Base-by-base conservation (phyloP, 768 basidiomycete species). In the Epithele typhae region DNA sequence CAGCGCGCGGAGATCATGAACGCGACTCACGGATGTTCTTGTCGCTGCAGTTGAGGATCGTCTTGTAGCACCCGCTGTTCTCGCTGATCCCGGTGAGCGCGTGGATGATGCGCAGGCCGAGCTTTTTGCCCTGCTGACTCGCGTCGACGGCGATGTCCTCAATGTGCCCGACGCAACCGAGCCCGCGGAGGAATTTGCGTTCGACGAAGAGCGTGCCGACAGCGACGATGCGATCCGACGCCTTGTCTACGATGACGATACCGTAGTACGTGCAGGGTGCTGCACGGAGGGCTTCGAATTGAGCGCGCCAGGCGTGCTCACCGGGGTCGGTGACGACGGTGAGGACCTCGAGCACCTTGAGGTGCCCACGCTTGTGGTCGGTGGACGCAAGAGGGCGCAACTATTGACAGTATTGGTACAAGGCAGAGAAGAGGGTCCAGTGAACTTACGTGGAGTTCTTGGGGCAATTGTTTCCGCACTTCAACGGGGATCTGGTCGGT, bases 131-230 rank as follows among this genome's bases (percentile, higher is more conserved):
- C 73, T 96, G 93, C 68, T 87, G 79, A 35, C 65, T 72, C 68
- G 85, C 82, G 67, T 88, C 82, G 17, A 99, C 94, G 3, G 92
- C 94, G 52, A 99, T 96, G 63, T 99, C 96, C 68, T 99, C 96
- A 53, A 99, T 93, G 61, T 99, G 96, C 0, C 94, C 96, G 12
- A 92, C 89, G 53, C 76, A 75, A 18, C 91, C 90, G n/a, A 90
- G 71, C 1, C 78, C 81, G 33, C 93, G 78, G 35, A 93, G 70
- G 75, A 98, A 97, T 71, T 99, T 98, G 69, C 87, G 86, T 68
- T 99, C 96, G 53, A 98, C 66, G 61, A 98, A 81, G 44, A 96
- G 71, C 6, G 81, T 77, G 17, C 94, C 95, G 32, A 85, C 81
- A 18, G 75, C 94, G 37, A 94, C 85, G 61, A 99, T 83, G 54